These are phyloP conservation scores for Globisporangium mamillatum DNA, from an alignment of 352 stramenopile species.

Conservation along the genomic window DNA sequence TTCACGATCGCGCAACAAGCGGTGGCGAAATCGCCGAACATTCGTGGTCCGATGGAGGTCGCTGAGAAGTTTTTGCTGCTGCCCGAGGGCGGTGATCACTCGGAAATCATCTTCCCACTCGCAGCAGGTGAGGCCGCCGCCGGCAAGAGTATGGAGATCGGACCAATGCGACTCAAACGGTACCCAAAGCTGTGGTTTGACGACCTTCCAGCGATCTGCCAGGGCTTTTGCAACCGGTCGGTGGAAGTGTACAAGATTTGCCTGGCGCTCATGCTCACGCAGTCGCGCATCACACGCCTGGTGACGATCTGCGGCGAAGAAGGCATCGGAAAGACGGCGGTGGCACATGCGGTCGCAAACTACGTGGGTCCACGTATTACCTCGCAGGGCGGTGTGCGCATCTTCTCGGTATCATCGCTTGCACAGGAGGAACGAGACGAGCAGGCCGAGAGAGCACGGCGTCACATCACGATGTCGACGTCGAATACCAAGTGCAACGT, in stretches of 20 bases:
- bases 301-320: constrained; percentile 74
- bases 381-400: constrained; percentile 59
- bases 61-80: constrained; percentile 77
- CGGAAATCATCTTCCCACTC: constrained; percentile 79
- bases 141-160: constrained; percentile 39
- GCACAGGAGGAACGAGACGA: constrained; percentile 59
- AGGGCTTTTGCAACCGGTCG: constrained; percentile 77
- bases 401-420: constrained; percentile 63
- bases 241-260: constrained; percentile 85
- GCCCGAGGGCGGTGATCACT: constrained; percentile 72
- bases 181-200: constrained; percentile 82
- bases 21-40: constrained; percentile 76
- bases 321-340: constrained; percentile 74
- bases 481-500: constrained; percentile 31
- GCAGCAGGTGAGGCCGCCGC: constrained; percentile 36
- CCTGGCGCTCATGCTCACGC: constrained; percentile 70
- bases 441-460: constrained; percentile 43
- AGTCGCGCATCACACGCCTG: constrained; percentile 70
- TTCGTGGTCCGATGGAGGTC: constrained; percentile 61
- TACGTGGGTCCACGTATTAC: constrained; percentile 81
- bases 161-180: constrained; percentile 45
- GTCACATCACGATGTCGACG: constrained; percentile 34
- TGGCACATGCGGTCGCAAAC: constrained; percentile 69
- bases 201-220: constrained; percentile 69
- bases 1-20: constrained; percentile 76